Evolutionary conservation across 2,329 filamentous ascomycete genomes (phyloP).

Genomic region (Neurospora sp.): DNA sequence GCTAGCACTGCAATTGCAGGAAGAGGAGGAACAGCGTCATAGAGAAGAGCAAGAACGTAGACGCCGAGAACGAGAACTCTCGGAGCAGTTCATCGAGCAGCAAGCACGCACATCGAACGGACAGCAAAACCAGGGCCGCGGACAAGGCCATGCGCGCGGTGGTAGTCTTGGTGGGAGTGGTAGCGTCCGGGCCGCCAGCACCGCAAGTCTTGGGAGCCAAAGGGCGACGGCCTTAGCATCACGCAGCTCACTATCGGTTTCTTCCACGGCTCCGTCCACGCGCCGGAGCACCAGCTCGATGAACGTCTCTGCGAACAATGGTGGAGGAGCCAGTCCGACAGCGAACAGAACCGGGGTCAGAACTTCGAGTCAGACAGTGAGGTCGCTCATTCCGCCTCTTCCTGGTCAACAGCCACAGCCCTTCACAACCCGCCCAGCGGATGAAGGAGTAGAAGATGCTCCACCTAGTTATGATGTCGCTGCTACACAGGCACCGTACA

Average conservation of each 20-base stretch:
- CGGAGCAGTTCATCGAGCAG: slow-evolving; percentile 60
- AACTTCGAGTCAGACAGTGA: slow-evolving; percentile 26
- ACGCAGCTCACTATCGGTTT: slow-evolving; percentile 5
- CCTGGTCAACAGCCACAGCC: slow-evolving; percentile 13
- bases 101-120: slow-evolving; percentile 31
- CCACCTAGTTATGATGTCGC: slow-evolving; percentile 51
- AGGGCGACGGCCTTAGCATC: slow-evolving; percentile 1
- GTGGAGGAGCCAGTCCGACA: neutral
- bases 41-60: slow-evolving; percentile 51
- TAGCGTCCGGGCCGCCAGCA: neutral
- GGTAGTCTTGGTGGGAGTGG: neutral
- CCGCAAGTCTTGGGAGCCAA: slow-evolving; percentile 1
- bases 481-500: slow-evolving; percentile 39
- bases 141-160: slow-evolving; percentile 1
- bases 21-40: slow-evolving; percentile 79
- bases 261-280: slow-evolving; percentile 6
- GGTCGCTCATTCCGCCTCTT: slow-evolving; percentile 35
- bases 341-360: slow-evolving; percentile 7
- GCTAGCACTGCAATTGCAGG: slow-evolving; percentile 82
- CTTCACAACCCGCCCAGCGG: slow-evolving; percentile 26
- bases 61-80: slow-evolving; percentile 55
- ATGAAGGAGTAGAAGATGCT: slow-evolving; percentile 37
- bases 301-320: slow-evolving; percentile 1
- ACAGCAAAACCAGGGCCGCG: slow-evolving; percentile 13
- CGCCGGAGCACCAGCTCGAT: slow-evolving; percentile 13